Conservation (phyloP, 2,329 filamentous ascomycete genomes). For the Fusarium palustre region DNA sequence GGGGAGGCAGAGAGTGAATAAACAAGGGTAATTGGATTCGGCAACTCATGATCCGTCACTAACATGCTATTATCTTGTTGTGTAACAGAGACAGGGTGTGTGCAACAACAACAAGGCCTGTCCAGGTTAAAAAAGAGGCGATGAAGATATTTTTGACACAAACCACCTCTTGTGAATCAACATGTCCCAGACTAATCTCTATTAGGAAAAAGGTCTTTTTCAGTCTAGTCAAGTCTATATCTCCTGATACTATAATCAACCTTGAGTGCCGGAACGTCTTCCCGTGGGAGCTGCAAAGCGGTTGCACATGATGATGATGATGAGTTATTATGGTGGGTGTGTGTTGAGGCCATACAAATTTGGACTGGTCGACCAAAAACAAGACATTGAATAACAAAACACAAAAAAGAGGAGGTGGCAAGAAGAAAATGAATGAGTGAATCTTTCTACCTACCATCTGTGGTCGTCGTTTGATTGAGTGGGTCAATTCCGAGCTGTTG, state of each 20-base stretch:
- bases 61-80: background rate
- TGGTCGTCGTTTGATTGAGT: background rate
- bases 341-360: background rate
- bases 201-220: background rate
- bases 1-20: background rate
- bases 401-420: conserved; percentile 27
- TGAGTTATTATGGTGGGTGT: background rate
- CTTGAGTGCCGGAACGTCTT: background rate
- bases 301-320: background rate
- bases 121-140: conserved; percentile 1
- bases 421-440: background rate
- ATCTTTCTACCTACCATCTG: background rate
- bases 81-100: conserved; percentile 22
- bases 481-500: conserved; percentile 13
- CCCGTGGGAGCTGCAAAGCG: background rate
- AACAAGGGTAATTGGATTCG: background rate
- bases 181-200: background rate
- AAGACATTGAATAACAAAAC: conserved; percentile 17
- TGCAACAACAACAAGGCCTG: background rate
- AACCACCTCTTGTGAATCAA: background rate
- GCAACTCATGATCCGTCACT: background rate
- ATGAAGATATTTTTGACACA: conserved; percentile 23
- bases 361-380: conserved; percentile 12
- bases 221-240: background rate
- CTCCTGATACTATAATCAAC: background rate